Base-by-base conservation (phyloP, 495 filamentous ascomycete genomes). In the Lophium mytilinum region DNA sequence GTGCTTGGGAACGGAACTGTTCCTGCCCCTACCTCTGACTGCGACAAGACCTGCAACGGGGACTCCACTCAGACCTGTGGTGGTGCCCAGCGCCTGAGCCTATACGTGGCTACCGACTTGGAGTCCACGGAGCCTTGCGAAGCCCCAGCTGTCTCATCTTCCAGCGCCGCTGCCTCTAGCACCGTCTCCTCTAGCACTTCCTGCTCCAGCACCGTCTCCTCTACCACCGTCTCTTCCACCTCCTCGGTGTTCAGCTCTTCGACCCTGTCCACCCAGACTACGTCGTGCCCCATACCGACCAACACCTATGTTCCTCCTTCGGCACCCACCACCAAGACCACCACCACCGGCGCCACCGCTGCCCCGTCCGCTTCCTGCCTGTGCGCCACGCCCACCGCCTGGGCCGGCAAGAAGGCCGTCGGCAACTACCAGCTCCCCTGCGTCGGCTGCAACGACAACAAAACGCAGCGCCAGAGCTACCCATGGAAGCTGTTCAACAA, bases 1-100 rank as follows among this genome's bases (percentile, higher is more conserved):
- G 71, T 77, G 8, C 66, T 80, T 30, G 76, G 72, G 21, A 78
- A 78, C 56, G 74, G 74, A 50, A 80, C 76, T 9, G 54, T 52
- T 5, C 55, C 72, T 9, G 66, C 75, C 1, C 45, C 45, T 30
- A 42, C 51, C 5, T 17, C 53, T 24, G 52, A 63, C 37, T 68
- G 66, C 49, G 42, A 45, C 18, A 60, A 41, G 15, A 42, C 52
- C 21, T 68, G 66, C 37, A 55, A 45, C 18, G 66, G 66, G 19
- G 58, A 68, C 47, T 34, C 10, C 17, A 65, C 55, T 3, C 53
- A 68, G 49, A 48, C 42, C 45, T 68, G 66, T 41, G 66, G 66
- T 17, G 66, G 60, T 9, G 57, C 50, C n/a, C 53, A 62, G 43
- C 55, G 51, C 14, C 41, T 62, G 4, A 46, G 40, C 14, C 39